phyloP scores from a whole-genome alignment of 495 filamentous ascomycete species.

The Darksidea phi region DNA sequence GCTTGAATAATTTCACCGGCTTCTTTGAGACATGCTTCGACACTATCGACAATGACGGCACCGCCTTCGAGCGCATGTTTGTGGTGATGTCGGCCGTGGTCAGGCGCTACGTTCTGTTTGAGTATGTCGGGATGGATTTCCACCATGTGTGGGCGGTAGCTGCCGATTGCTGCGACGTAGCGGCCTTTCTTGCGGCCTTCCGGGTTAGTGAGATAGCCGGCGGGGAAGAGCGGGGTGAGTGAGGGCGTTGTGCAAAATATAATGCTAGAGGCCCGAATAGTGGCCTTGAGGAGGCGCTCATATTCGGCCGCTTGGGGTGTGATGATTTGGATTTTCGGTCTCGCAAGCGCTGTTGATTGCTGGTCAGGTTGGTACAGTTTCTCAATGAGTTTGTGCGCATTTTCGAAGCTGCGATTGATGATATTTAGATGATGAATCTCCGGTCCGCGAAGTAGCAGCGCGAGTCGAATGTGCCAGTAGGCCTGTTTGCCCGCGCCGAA shows the following conservation, averaged over 20 bases:
- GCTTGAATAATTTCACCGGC: constrained; percentile 87
- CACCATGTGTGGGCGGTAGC: constrained; percentile 79
- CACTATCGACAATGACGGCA: constrained; percentile 77
- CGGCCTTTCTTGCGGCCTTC: constrained; percentile 73
- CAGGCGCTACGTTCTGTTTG: constrained; percentile 60
- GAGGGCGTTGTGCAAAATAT: constrained; percentile 81
- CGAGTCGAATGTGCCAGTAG: constrained; percentile 87
- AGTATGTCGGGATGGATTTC: constrained; percentile 80
- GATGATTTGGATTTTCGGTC: constrained; percentile 67
- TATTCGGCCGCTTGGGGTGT: constrained; percentile 73
- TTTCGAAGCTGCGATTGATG: constrained; percentile 70
- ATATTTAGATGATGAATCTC: constrained; percentile 78
- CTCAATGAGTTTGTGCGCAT: constrained; percentile 55
- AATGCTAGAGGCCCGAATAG: constrained; percentile 67
- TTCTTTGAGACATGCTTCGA: constrained; percentile 75
- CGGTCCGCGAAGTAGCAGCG: constrained; percentile 67
- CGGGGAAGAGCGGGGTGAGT: constrained; percentile 60
- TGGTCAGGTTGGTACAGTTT: constrained; percentile 52
- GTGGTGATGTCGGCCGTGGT: constrained; percentile 61
- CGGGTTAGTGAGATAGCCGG: constrained; percentile 59
- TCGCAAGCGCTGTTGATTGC: constrained; percentile 11
- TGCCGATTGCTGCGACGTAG: constrained; percentile 78
- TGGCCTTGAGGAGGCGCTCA: constrained; percentile 60
- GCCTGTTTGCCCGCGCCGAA: constrained; percentile 93
- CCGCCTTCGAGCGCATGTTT: constrained; percentile 70